Percentiles rank a stretch among this genome's conserved stretches.
phyloP scores from a whole-genome alignment of 192 early-diverging fungal species.

The Coemansia sp. region DNA sequence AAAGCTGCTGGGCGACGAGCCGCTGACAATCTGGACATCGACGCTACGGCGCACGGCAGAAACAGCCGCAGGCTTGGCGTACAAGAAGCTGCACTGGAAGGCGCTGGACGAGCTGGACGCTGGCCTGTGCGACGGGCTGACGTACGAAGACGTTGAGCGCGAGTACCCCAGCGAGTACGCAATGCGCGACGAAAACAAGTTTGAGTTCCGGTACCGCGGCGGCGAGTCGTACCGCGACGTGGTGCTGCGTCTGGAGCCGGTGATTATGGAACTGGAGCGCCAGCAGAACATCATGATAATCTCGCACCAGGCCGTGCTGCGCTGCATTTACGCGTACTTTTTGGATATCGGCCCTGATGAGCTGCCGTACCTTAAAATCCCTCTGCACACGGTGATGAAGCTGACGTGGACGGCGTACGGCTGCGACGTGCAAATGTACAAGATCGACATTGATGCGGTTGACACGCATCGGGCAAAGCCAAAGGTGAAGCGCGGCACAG shows the following conservation, averaged over 20 bases:
- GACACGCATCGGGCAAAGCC: conserved; percentile 91
- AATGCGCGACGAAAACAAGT: conserved; percentile 96
- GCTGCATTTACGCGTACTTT: conserved; percentile 98
- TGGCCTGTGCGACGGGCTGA: conserved; percentile 97
- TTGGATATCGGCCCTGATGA: conserved; percentile 91
- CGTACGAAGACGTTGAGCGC: conserved; percentile 97
- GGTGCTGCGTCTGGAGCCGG: conserved; percentile 93
- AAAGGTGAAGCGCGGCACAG: conserved; percentile 33
- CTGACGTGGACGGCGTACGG: conserved; percentile 96
- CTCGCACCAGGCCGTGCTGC: conserved; percentile 96
- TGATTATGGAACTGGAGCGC: conserved; percentile 98
- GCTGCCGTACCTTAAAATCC: conserved; percentile 98
- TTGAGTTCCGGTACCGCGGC: conserved; percentile 81
- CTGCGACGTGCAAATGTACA: conserved; percentile 91
- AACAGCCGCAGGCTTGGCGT: conserved; percentile 75
- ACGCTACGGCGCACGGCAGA: conserved; percentile 93
- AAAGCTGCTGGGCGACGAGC: conserved; percentile 70
- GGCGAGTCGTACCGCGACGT: conserved; percentile 95
- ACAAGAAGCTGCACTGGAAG: conserved; percentile 95
- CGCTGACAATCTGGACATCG: conserved; percentile 93
- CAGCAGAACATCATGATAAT: conserved; percentile 96
- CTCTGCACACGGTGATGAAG: conserved; percentile 95
- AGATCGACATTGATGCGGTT: conserved; percentile 95
- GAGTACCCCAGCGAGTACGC: conserved; percentile 92
- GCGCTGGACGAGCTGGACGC: conserved; percentile 96